Percentiles rank a stretch among this genome's conserved stretches.
Evolutionary conservation across 2,329 filamentous ascomycete species (phyloP).

Genomic region (Cladosporium sphaerospermum): DNA sequence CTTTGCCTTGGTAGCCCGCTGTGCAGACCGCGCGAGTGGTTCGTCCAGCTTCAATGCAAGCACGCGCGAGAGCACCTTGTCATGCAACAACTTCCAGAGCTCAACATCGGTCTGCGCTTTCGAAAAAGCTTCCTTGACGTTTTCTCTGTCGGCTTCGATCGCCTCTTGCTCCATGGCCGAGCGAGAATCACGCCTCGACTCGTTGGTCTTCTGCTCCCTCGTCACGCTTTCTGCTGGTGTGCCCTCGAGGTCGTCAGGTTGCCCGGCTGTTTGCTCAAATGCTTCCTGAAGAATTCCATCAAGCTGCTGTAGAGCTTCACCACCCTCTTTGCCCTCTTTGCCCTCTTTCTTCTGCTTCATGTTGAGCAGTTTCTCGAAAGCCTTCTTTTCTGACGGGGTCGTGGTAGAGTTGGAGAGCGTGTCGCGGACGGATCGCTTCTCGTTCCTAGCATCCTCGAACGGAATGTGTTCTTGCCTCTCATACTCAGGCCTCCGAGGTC

Average conservation of each 20-base stretch:
- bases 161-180: background rate
- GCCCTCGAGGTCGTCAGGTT: too few species aligned
- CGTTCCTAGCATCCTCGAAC: constrained; percentile 4
- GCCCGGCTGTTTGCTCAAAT: too few species aligned
- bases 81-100: constrained; percentile 7
- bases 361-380: constrained; percentile 7
- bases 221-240: background rate
- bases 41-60: background rate
- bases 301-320: too few species aligned
- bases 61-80: constrained; percentile 1
- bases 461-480: constrained; percentile 4
- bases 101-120: constrained; percentile 6
- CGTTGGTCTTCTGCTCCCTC: background rate
- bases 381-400: constrained; percentile 8
- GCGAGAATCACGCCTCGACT: background rate
- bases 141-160: background rate
- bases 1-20: background rate
- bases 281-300: too few species aligned
- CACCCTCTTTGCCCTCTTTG: too few species aligned
- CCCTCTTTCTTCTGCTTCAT: background rate
- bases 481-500: background rate
- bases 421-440: background rate
- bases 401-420: constrained; percentile 1
- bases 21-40: background rate
- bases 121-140: background rate